A percentile compares a stretch with the other conserved stretches of the same genome.
Evolutionary conservation across 2,329 filamentous ascomycete species (phyloP).

Genomic region (Colletotrichum siamense): DNA sequence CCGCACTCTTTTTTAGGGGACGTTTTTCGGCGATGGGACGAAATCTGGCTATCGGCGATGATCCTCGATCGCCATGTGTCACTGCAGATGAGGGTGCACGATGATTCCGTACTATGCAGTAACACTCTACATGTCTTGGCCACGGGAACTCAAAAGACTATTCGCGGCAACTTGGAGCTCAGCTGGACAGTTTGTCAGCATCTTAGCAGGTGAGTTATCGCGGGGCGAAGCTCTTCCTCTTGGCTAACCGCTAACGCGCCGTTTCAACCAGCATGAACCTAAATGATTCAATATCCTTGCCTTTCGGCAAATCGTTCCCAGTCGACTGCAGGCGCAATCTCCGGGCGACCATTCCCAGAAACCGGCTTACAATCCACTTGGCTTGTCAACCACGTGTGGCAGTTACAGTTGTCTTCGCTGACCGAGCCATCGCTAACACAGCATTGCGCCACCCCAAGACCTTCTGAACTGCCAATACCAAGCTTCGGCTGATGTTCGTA

Average conservation of each 20-base stretch:
- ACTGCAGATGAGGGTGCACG: neutral
- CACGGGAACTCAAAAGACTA: neutral
- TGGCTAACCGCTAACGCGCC: neutral
- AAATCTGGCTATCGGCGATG: neutral
- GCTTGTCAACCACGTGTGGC: neutral
- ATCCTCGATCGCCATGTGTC: neutral
- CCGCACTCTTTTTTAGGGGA: neutral
- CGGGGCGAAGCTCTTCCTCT: neutral
- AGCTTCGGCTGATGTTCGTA: neutral
- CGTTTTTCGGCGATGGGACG: neutral
- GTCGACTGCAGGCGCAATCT: neutral
- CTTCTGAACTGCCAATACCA: neutral
- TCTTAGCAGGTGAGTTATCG: neutral
- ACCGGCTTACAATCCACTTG: neutral
- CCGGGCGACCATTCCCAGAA: neutral
- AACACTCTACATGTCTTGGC: neutral
- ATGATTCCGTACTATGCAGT: neutral
- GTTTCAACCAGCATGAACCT: neutral
- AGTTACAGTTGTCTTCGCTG: neutral
- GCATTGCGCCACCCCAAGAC: neutral
- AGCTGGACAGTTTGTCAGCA: neutral
- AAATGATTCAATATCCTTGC: constrained; percentile 7
- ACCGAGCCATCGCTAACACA: constrained; percentile 7
- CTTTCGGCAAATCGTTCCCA: neutral
- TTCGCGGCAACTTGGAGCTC: neutral